Evolutionary conservation across 176 grass and related monocot genomes (phyloP).

Genomic region (Phragmites australis): DNA sequence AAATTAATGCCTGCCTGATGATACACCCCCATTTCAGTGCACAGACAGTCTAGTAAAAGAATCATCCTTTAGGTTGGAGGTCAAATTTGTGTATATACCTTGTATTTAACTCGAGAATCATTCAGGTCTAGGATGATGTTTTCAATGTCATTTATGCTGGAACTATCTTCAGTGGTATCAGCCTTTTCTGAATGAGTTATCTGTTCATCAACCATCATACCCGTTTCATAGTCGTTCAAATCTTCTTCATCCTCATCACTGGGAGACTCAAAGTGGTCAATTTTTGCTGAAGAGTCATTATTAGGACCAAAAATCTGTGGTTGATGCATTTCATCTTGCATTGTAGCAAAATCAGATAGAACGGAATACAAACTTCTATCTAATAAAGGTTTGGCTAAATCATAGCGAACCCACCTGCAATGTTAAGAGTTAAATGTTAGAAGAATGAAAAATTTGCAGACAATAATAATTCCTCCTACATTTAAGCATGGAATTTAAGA

Average conservation of each 20-base stretch:
- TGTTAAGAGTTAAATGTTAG: slow-evolving; percentile 24
- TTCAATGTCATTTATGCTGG: slow-evolving; percentile 50
- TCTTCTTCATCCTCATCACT: slow-evolving; percentile 59
- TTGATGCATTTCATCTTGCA: slow-evolving; percentile 50
- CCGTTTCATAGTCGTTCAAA: slow-evolving; percentile 49
- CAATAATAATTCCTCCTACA: background rate
- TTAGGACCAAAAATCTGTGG: slow-evolving; percentile 21
- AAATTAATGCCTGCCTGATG: slow-evolving; percentile 3
- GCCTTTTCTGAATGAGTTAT: slow-evolving; percentile 37
- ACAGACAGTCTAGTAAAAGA: background rate
- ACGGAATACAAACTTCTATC: slow-evolving; percentile 70
- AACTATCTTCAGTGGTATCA: slow-evolving; percentile 37
- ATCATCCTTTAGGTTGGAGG: slow-evolving; percentile 6
- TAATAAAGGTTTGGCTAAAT: slow-evolving; percentile 69
- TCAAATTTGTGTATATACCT: slow-evolving; percentile 56
- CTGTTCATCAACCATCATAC: slow-evolving; percentile 57
- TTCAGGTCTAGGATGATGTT: slow-evolving; percentile 63
- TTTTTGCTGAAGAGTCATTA: slow-evolving; percentile 22
- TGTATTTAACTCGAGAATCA: slow-evolving; percentile 61
- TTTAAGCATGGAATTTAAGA: background rate
- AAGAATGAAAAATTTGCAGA: slow-evolving; percentile 14
- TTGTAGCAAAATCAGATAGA: slow-evolving; percentile 64
- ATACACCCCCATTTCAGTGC: background rate
- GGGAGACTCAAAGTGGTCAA: slow-evolving; percentile 15
- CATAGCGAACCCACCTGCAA: slow-evolving; percentile 94